Conservation (phyloP, 1,139 yeast species). For the Zygosaccharomyces pseudobailii region DNA sequence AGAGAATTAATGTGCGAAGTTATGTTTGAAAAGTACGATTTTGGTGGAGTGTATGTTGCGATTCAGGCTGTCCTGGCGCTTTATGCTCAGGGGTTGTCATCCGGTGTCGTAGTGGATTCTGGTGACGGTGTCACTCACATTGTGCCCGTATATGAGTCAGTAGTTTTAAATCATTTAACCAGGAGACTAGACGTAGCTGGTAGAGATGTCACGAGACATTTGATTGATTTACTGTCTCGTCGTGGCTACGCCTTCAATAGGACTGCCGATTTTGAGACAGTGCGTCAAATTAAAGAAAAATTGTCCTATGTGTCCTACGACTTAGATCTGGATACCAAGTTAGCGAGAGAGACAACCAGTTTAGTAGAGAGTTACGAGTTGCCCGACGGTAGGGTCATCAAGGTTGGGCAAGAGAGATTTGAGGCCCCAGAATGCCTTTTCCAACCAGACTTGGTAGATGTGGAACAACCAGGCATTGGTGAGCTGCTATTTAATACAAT, state of each 20-base stretch:
- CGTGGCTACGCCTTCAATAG: slow-evolving; percentile 97
- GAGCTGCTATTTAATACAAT: slow-evolving; percentile 87
- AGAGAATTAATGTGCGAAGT: slow-evolving; percentile 94
- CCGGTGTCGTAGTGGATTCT: slow-evolving; percentile 98
- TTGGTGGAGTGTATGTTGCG: slow-evolving; percentile 96
- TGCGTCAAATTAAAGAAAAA: slow-evolving; percentile 95
- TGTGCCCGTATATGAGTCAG: slow-evolving; percentile 96
- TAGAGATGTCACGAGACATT: slow-evolving; percentile 92
- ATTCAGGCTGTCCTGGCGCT: slow-evolving; percentile 96
- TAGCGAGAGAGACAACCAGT: slow-evolving; percentile 91
- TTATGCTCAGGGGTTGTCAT: slow-evolving; percentile 93
- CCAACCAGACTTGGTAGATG: slow-evolving; percentile 96
- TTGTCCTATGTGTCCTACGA: slow-evolving; percentile 93
- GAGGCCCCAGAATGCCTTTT: slow-evolving; percentile 98
- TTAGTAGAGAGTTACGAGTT: slow-evolving; percentile 86
- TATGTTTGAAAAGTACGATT: slow-evolving; percentile 93
- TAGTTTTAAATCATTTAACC: slow-evolving; percentile 88
- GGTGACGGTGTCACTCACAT: slow-evolving; percentile 95
- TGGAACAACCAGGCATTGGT: slow-evolving; percentile 96
- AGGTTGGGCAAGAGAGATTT: slow-evolving; percentile 92
- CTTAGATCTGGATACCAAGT: slow-evolving; percentile 77
- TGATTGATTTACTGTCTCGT: slow-evolving; percentile 83
- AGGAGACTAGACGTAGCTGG: slow-evolving; percentile 96
- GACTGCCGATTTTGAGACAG: slow-evolving; percentile 98
- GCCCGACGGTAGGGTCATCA: slow-evolving; percentile 94